These are phyloP conservation scores for Septoria petroselini DNA, from an alignment of 2,329 filamentous ascomycete species.

Conservation along the genomic window DNA sequence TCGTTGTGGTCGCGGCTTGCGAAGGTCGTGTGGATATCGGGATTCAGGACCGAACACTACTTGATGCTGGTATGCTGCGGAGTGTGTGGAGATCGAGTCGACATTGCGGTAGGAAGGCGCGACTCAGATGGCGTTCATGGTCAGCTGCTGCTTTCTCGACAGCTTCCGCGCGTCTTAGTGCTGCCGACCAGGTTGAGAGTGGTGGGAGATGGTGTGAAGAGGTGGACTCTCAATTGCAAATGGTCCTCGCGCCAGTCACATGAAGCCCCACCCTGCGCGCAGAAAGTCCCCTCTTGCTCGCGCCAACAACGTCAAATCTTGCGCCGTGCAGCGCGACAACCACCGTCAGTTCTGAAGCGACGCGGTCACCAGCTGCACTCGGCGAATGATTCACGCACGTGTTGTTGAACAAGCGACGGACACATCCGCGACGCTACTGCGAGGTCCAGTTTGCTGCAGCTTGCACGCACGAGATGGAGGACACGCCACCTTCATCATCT, in stretches of 20 bases:
- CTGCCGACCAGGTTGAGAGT: not conserved
- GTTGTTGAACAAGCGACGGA: not conserved
- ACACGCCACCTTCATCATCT: not conserved
- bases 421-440: conserved; percentile 9
- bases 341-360: conserved; percentile 6
- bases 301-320: conserved; percentile 10
- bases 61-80: conserved; percentile 10
- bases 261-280: not conserved
- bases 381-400: conserved; percentile 9
- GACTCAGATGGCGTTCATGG: conserved; percentile 12
- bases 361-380: conserved; percentile 6
- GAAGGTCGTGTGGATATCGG: not conserved
- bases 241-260: not conserved
- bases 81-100: conserved; percentile 1
- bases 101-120: conserved; percentile 8
- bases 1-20: not conserved
- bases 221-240: not conserved
- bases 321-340: conserved; percentile 4
- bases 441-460: not conserved
- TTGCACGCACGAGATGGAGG: not conserved
- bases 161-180: not conserved
- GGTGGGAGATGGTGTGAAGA: not conserved
- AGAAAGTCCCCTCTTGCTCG: conserved; percentile 4
- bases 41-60: conserved; percentile 5
- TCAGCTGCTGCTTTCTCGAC: conserved; percentile 2